A percentile compares a stretch with the other conserved stretches of the same genome.
Conservation (phyloP, 345 rosid species). For the Mangifera indica region DNA sequence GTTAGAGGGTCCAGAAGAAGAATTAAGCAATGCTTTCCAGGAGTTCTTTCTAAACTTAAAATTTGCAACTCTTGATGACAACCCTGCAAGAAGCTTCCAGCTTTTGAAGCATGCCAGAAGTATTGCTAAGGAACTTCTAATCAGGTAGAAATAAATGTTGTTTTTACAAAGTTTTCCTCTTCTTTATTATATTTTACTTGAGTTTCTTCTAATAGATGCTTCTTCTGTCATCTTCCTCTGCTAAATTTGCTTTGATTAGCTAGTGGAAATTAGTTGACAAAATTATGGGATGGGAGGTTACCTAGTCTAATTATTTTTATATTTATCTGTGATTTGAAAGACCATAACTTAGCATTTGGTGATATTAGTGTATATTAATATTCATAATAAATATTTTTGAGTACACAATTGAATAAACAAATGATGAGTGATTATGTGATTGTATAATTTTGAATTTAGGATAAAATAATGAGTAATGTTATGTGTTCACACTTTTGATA, state of each 20-base stretch:
- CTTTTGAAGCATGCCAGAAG: conserved; percentile 45
- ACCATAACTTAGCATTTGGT: background rate
- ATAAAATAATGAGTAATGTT: no score
- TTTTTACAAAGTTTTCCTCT: background rate
- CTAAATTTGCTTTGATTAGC: background rate
- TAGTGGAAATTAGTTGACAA: background rate
- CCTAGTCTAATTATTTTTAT: background rate
- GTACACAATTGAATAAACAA: no score
- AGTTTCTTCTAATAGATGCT: background rate
- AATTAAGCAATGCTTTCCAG: conserved; percentile 28
- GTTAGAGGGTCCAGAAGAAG: conserved; percentile 29
- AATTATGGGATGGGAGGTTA: background rate
- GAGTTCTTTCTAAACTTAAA: conserved; percentile 47
- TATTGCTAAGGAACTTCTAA: conserved; percentile 41
- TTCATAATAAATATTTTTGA: no score
- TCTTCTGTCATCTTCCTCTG: background rate
- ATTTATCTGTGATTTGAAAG: background rate
- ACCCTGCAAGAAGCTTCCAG: conserved; percentile 36
- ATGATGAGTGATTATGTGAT: no score
- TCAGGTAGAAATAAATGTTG: conserved; percentile 12
- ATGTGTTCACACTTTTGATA: no score
- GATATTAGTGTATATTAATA: background rate
- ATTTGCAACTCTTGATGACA: conserved; percentile 36
- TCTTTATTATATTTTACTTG: background rate
- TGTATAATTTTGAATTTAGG: no score